Base-by-base conservation (phyloP, 768 basidiomycete genomes). In the Hygrophorus russula region DNA sequence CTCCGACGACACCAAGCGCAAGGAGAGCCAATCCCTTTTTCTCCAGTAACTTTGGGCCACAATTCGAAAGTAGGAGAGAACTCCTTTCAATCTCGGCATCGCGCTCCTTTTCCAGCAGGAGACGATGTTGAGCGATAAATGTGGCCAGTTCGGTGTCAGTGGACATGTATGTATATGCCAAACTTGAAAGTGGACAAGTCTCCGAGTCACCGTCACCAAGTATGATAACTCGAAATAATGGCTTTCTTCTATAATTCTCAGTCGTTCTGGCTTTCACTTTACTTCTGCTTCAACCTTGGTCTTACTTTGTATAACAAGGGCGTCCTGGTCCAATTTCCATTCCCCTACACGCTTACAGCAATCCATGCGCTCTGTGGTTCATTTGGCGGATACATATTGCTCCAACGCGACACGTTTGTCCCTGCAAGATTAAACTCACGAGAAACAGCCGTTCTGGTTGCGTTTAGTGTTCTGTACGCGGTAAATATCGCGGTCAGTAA, bases 401-500 rank as follows among this genome's bases (percentile, higher is more conserved):
- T 82, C 11, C 41, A 49, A 14, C 60, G 66, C 31, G 77, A 78
- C 1, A 50, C 67, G 14, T 88, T 80, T 56, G 66, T 64, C 0
- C 80, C 81, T 12, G 72, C 77, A 24, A 65, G 67, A 19, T 60
- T 85, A 13, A 67, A 65, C 7, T 51, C 59, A 12, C 53, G 63
- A 17, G 82, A 94, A 55, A 75, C 73, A 44, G 44, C 76, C 15
- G 73, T 82, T 10, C 68, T 99, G 11, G 57, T 80, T 18, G 73
- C 79, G 1, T 99, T 98, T 65, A 94, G 91, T 52, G 65, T 81
- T 14, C 69, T 99, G 1, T 99, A 96, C 60, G 86, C 93, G 4
- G 64, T 94, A 58, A 99, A 99, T 57, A 94, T 98, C 52, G 82
- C 84, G 33, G 82, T 97, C 38, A 93, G 90, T 66, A 99, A 99